Evolutionary conservation across 1,284 basidiomycete genomes (phyloP).

Genomic region (Microbotryum scabiosae): DNA sequence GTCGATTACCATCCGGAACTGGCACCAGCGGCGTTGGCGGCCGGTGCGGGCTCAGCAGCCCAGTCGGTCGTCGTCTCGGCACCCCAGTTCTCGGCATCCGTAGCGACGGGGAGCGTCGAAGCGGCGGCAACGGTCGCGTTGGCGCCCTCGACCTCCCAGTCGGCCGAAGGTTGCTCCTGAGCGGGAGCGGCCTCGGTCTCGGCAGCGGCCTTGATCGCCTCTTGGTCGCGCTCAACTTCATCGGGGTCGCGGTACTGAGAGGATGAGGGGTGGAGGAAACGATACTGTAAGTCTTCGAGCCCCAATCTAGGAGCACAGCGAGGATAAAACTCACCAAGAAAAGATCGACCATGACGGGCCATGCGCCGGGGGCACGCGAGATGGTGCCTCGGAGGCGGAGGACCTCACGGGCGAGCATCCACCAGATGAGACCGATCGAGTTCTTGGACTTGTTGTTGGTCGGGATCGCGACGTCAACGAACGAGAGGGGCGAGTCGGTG

Average conservation of each 20-base stretch:
- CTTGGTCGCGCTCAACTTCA: constrained; percentile 95
- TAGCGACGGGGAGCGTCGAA: constrained; percentile 28
- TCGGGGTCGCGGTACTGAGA: constrained; percentile 89
- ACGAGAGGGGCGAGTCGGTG: constrained; percentile 93
- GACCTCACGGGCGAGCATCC: constrained; percentile 95
- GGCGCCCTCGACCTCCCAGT: constrained; percentile 36
- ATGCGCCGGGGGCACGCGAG: constrained; percentile 78
- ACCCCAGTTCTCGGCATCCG: constrained; percentile 42
- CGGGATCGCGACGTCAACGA: constrained; percentile 96
- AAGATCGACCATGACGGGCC: constrained; percentile 99
- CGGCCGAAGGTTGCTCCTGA: constrained; percentile 47
- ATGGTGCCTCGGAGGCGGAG: constrained; percentile 89
- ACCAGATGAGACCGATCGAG: constrained; percentile 97
- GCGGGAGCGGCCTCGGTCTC: constrained; percentile 44
- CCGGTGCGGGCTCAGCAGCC: constrained; percentile 63
- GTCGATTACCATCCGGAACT: no score
- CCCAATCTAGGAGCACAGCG: neutral
- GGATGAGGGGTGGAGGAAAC: neutral
- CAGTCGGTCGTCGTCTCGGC: constrained; percentile 57
- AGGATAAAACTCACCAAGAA: constrained; percentile 56
- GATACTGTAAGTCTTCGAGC: neutral
- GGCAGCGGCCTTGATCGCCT: constrained; percentile 65
- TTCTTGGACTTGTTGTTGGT: constrained; percentile 99
- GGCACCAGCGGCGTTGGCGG: constrained; percentile 31
- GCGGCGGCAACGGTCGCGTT: constrained; percentile 40